Conservation (phyloP, 306 rosid species). For the Malus asiatica region DNA sequence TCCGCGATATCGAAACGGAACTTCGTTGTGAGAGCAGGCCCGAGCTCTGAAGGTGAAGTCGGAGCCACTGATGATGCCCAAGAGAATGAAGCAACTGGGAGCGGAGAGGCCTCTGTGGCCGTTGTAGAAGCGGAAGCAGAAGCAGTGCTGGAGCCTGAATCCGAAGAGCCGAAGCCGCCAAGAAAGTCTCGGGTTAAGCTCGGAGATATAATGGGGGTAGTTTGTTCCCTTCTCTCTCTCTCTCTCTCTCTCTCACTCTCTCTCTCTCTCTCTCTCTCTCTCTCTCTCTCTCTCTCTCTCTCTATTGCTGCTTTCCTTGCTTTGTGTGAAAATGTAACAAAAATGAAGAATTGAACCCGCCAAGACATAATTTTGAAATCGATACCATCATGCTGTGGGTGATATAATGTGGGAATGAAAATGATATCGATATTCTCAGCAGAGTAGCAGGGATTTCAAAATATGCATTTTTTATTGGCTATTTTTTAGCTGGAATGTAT, state of each 20-base stretch:
- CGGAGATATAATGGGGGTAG: constrained; percentile 98
- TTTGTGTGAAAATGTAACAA: neutral
- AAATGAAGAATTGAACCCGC: neutral
- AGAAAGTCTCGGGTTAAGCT: constrained; percentile 77
- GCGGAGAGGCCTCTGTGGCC: constrained; percentile 30
- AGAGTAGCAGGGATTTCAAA: neutral
- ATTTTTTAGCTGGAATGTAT: neutral
- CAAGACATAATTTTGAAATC: no score
- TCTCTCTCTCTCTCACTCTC: neutral
- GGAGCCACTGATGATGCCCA: neutral
- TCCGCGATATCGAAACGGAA: constrained; percentile 20
- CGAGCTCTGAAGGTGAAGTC: constrained; percentile 32
- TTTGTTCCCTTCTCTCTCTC: neutral
- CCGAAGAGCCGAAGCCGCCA: constrained; percentile 38
- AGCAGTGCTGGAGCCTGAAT: constrained; percentile 29
- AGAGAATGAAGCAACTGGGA: constrained; percentile 9
- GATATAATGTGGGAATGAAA: neutral
- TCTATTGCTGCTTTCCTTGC: neutral
- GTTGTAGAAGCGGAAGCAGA: constrained; percentile 22
- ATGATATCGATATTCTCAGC: neutral
- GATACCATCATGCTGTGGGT: neutral
- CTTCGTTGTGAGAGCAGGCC: constrained; percentile 53
- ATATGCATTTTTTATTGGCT: neutral
- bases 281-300: neutral
- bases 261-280: neutral